Base-by-base conservation (phyloP, 306 rosid genomes). In the Gynostemma pentaphyllum region DNA sequence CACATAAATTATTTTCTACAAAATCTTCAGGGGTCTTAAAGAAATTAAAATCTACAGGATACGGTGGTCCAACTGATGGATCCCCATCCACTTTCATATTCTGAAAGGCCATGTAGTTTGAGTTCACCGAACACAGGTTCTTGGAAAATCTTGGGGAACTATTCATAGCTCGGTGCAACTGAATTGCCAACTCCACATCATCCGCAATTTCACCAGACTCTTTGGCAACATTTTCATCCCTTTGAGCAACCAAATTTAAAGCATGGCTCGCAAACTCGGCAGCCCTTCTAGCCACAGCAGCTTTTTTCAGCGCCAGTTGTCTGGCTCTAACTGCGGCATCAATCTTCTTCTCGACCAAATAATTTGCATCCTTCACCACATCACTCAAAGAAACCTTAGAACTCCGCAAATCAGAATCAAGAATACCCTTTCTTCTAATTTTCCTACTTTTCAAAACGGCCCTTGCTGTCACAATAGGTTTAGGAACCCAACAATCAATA, bases 401-500 rank as follows among this genome's bases (percentile, higher is more conserved):
- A 64, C 50, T 36, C 21, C 45, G 74, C 42, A 66, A 75, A 57
- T 68, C 78, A 15, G 44, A 56, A 2, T 54, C 59, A 71, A 42
- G 45, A 47, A 62, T 28, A 15, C 30, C 68, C 61, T 64, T 84
- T 34, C 80, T 75, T 71, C 59, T 67, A 37, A 40, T 34, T 63
- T 72, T 66, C 45, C 55, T 65, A 70, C 59, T 23, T 61, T 39
- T 68, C 45, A 64, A 16, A 34, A 61, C 66, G 13, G 68, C 66
- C 64, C 80, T 72, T 52, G 86, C 75, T 62, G 52, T 15, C 13
- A 67, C 79, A 45, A 88, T 42, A 2, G 81, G 73, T 59, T 74
- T 68, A 5, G 88, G 94, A 44, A 88, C 74, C 96, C 96, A 85
- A 62, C 94, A 85, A 76, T 88, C 90, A 27, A 77, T 81, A 51